Percentiles rank a stretch among this genome's conserved stretches.
These are phyloP conservation scores for Zoysia japonica DNA, from an alignment of 176 grass and related monocot species.

Conservation along the genomic window DNA sequence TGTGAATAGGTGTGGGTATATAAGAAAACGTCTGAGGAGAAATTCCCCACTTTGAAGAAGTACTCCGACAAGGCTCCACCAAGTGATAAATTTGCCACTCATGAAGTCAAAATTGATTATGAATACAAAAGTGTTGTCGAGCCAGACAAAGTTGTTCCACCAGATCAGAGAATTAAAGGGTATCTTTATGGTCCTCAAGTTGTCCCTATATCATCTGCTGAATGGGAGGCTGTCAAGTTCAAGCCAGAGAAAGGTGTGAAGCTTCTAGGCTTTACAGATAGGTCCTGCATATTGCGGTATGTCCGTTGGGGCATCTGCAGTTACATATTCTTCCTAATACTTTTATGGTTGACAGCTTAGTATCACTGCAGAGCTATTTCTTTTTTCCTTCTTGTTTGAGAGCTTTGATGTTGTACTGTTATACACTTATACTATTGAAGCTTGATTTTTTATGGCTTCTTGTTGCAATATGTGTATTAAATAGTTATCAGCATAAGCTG, in stretches of 20 bases:
- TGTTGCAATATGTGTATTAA: background rate
- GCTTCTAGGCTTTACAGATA: conserved; percentile 88
- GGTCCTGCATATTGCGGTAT: conserved; percentile 70
- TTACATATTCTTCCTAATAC: background rate
- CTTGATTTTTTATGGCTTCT: background rate
- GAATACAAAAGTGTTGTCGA: conserved; percentile 82
- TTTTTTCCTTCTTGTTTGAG: conserved; percentile 28
- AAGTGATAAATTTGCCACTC: conserved; percentile 72
- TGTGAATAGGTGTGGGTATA: conserved; percentile 91
- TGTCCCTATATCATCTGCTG: conserved; percentile 78
- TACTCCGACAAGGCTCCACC: conserved; percentile 82
- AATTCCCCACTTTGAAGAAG: conserved; percentile 86
- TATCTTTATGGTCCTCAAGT: conserved; percentile 98
- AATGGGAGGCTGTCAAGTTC: conserved; percentile 83
- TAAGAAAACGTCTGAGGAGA: conserved; percentile 96
- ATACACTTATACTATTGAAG: background rate
- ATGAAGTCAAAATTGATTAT: conserved; percentile 91
- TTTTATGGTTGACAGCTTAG: conserved; percentile 6
- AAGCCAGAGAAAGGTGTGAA: conserved; percentile 93
- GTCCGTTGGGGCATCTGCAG: background rate
- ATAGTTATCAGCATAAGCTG: background rate
- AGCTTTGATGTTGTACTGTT: background rate
- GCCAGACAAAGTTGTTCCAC: conserved; percentile 78
- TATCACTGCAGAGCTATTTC: background rate
- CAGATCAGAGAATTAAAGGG: conserved; percentile 95